Evolutionary conservation across 1,139 yeast genomes (phyloP), one percentile per base, ranked within the genome.

Genomic region (Blastobotrys petasosporus): DNA sequence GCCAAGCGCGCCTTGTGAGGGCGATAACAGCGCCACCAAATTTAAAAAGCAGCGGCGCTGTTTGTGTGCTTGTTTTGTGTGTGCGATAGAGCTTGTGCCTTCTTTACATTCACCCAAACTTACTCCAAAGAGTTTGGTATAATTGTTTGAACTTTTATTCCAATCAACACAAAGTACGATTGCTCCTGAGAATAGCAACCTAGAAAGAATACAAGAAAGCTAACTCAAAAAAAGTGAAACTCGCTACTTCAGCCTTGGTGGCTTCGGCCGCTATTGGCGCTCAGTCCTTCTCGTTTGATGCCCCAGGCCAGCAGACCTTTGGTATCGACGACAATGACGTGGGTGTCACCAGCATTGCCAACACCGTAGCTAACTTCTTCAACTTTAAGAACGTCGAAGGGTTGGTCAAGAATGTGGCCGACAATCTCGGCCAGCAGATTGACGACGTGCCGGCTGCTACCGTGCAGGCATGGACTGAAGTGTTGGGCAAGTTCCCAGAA

Each of bases 381-480:
- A 44, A 36, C 32, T 33, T 33, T 13, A 17, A 33, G 17, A 44
- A 37, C 34, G 47, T 44, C 11, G 47, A 37, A 30, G 16, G 47
- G 11, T 44, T 47, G 15, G 43, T 47, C 40, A 40, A 44, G 43
- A 35, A 40, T 8, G 45, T 60, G 32, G 63, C 63, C 32, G 48
- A 50, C 32, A 48, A 51, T 12, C 44, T 59, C 16, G 63, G 63
- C 25, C 57, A 58, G 33, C 48, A 54, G 31, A 36, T 53, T 51
- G 55, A 57, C 9, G 60, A 57, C 38, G 51, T 60, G 34, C 62
- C 63, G 37, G 39, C 44, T 7, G 52, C 54, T 31, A 62, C 63
- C 15, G 39, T 58, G 41, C 55, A 52, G 15, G 54, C 58, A n/a
- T 60, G 64, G 64, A 53, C 57, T 39, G 59, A 58, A 39, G 62